A percentile compares a stretch with the other conserved stretches of the same genome.
phyloP scores from a whole-genome alignment of 805 yeast species.

The Kazachstania viticola region DNA sequence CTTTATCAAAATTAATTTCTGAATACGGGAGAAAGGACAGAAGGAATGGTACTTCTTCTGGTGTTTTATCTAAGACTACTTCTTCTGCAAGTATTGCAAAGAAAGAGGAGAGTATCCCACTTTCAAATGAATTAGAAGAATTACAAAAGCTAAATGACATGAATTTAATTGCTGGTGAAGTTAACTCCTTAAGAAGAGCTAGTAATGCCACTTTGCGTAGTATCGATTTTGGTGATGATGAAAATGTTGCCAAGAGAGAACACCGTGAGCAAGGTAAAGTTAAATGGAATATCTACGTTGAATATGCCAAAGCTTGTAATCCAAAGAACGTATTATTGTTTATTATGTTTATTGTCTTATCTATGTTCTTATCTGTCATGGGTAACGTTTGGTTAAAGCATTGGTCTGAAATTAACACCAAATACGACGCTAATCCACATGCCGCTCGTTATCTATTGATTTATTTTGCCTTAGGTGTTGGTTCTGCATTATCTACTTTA shows the following conservation, averaged over 20 bases:
- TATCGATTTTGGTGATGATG: slow-evolving; percentile 29
- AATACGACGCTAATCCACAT: slow-evolving; percentile 57
- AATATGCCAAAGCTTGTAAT: slow-evolving; percentile 83
- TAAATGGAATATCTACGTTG: slow-evolving; percentile 70
- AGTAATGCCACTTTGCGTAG: slow-evolving; percentile 33
- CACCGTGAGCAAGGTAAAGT: slow-evolving; percentile 90
- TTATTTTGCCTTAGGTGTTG: slow-evolving; percentile 65
- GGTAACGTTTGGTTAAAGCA: slow-evolving; percentile 90
- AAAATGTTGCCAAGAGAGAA: slow-evolving; percentile 38
- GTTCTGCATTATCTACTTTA: slow-evolving; percentile 48
- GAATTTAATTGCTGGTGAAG: slow-evolving; percentile 23
- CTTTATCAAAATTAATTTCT: slow-evolving; percentile 40
- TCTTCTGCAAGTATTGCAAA: slow-evolving; percentile 6
- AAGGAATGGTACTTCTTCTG: slow-evolving; percentile 1
- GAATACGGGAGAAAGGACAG: slow-evolving; percentile 48
- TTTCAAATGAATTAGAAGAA: slow-evolving; percentile 23
- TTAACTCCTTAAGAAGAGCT: slow-evolving; percentile 46
- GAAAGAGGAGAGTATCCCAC: slow-evolving; percentile 18
- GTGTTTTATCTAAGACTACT: not conserved
- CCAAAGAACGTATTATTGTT: slow-evolving; percentile 49
- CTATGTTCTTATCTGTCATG: slow-evolving; percentile 50
- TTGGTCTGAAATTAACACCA: slow-evolving; percentile 88
- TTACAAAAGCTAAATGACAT: slow-evolving; percentile 18
- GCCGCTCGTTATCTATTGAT: slow-evolving; percentile 61
- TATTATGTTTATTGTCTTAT: slow-evolving; percentile 40